Evolutionary conservation across 208 protist genomes (phyloP).

Genomic region (Trypanosoma cruzi): DNA sequence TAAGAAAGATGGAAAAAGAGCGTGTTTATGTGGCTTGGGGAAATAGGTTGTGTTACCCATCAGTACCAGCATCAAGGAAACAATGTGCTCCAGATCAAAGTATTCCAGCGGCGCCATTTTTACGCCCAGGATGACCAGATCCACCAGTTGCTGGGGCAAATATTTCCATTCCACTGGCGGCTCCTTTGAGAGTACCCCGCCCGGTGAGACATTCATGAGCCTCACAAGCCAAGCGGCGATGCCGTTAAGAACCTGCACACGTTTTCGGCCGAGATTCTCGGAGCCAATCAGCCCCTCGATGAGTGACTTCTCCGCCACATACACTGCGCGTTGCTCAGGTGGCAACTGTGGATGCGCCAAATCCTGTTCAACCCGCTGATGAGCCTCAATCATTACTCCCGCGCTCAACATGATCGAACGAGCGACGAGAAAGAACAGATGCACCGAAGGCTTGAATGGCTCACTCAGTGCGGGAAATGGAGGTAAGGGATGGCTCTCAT

Average conservation of each 20-base stretch:
- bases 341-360: conserved; percentile 47
- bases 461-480: conserved; percentile 21
- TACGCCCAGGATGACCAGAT: conserved; percentile 70
- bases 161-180: conserved; percentile 75
- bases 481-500: conserved; percentile 61
- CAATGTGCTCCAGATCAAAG: conserved; percentile 62
- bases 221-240: conserved; percentile 79
- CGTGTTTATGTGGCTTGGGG: conserved; percentile 90
- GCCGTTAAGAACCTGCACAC: conserved; percentile 71
- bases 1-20: conserved; percentile 79
- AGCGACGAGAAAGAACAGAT: conserved; percentile 85
- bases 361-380: conserved; percentile 57
- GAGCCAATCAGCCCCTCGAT: conserved; percentile 65
- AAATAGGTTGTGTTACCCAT: conserved; percentile 92
- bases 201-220: conserved; percentile 55
- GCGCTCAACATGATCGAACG: conserved; percentile 58
- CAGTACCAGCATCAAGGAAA: conserved; percentile 85
- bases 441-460: conserved; percentile 66
- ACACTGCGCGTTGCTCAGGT: conserved; percentile 46
- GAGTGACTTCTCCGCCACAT: conserved; percentile 53
- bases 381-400: conserved; percentile 59
- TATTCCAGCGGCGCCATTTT: conserved; percentile 58
- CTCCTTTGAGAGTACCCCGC: conserved; percentile 45
- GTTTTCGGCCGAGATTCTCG: conserved; percentile 38
- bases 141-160: conserved; percentile 85